phyloP scores from a whole-genome alignment of 495 filamentous ascomycete genomes.

The Xylaria telfairii region DNA sequence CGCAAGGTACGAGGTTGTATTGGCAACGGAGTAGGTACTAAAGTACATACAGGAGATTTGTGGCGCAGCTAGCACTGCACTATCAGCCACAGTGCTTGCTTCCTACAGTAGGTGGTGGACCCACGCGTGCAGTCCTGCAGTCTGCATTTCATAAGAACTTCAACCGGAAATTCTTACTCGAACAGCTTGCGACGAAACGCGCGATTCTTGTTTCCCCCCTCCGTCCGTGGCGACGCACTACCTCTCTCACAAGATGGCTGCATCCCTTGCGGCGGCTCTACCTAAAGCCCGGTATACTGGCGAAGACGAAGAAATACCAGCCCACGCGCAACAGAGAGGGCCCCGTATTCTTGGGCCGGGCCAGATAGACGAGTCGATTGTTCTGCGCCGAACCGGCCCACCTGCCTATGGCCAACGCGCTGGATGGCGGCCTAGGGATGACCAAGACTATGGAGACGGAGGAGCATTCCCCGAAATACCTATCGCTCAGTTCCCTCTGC shows the following conservation, averaged over 20 bases:
- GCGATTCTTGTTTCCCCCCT: neutral
- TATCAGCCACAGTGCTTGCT: constrained; percentile 13
- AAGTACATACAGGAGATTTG: neutral
- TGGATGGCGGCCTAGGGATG: constrained; percentile 86
- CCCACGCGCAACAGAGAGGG: constrained; percentile 74
- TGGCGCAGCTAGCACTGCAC: constrained; percentile 7
- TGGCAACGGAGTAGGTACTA: too few species aligned
- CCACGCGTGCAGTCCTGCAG: constrained; percentile 1
- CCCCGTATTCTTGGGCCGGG: constrained; percentile 78
- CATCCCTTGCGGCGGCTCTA: constrained; percentile 79
- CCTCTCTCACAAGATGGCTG: constrained; percentile 57
- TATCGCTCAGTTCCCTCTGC: constrained; percentile 87
- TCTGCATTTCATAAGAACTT: constrained; percentile 22
- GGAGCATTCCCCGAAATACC: constrained; percentile 92
- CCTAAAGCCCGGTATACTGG: constrained; percentile 90
- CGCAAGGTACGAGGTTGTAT: too few species aligned
- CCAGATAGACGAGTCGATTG: constrained; percentile 81
- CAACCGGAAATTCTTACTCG: neutral
- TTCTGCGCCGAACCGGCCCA: constrained; percentile 63
- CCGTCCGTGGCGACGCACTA: neutral
- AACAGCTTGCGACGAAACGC: constrained; percentile 13
- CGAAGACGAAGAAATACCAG: constrained; percentile 80
- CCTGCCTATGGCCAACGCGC: constrained; percentile 62
- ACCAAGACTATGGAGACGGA: constrained; percentile 96
- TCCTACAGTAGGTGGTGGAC: too few species aligned